Evolutionary conservation across 2,329 filamentous ascomycete genomes (phyloP), one percentile per base, ranked within the genome.

Genomic region (Stachybotrys echinatus): DNA sequence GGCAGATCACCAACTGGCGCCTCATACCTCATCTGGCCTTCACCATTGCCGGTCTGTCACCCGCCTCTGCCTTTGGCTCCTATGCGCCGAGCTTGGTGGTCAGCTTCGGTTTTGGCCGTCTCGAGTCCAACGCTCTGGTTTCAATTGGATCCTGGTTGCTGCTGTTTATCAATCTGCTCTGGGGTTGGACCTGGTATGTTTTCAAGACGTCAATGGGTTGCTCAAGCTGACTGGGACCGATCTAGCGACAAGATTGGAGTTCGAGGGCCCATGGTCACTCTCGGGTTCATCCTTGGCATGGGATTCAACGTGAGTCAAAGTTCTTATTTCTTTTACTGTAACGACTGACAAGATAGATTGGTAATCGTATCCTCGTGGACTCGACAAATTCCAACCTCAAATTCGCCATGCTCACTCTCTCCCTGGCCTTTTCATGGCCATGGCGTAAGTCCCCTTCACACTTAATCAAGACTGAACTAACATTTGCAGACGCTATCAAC

Each of bases 1-100:
- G 12, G 21, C 12, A 67, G 60, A 54, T 69, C 19, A 66, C 64
- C 10, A 67, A 69, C 57, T 68, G 65, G 65, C 58, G 55, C 17
- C 55, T 69, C 3, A 47, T 68, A 4, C 60, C 65, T 10, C 66
- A 69, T 46, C 45, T 69, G 23, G 46, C 42, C 18, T 55, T 63
- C 22, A 67, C 64, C 2, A 58, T 68, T 34, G 38, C 49, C 7
- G 60, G 59, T 34, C 55, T 68, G 8, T 58, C 65, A 1, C 64
- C 66, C 0, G 57, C 61, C 1, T 54, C 57, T 1, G 57, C 61
- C 2, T 50, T 54, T 23, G 45, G 48, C 12, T 48, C 50, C 5
- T 52, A 50, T 31, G 50, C 22, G 4, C 50, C 50, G 12, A 50
- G 61, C 6, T 54, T 70, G 6, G 65, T 69, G 3, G 54, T 53